Conservation (phyloP, 768 basidiomycete species). For the Favolaschia claudopus region DNA sequence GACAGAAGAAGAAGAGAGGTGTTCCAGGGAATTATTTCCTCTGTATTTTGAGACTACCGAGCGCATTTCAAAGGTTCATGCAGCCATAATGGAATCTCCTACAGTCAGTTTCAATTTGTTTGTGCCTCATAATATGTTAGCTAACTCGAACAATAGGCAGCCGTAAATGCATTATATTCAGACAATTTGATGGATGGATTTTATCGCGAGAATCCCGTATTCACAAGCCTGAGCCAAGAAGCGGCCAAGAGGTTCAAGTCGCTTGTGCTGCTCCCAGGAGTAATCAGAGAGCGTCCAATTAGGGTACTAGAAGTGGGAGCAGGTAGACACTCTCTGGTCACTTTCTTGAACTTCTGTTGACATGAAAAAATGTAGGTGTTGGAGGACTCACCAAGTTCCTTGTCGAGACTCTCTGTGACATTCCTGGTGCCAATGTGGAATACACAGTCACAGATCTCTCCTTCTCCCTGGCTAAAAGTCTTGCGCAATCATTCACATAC, state of each 20-base stretch:
- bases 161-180: conserved; percentile 13
- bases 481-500: conserved; percentile 17
- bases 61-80: conserved; percentile 13
- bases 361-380: conserved; percentile 3
- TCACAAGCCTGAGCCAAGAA: conserved; percentile 18
- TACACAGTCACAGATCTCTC: conserved; percentile 22
- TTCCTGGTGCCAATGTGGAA: conserved; percentile 16
- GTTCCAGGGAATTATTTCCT: conserved; percentile 9
- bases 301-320: conserved; percentile 16
- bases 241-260: conserved; percentile 15
- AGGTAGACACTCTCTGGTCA: neutral
- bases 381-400: conserved; percentile 20
- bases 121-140: neutral
- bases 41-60: conserved; percentile 17
- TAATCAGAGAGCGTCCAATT: conserved; percentile 13
- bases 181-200: conserved; percentile 17
- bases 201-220: conserved; percentile 15
- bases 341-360: neutral
- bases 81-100: conserved; percentile 18
- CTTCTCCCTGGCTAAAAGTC: conserved; percentile 8
- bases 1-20: conserved; percentile 13
- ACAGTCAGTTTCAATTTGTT: neutral
- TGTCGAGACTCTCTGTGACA: conserved; percentile 16
- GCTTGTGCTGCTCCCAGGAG: conserved; percentile 8
- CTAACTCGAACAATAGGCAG: neutral